These are phyloP conservation scores for Aspergillus saccharolyticus DNA, from an alignment of 495 filamentous ascomycete species.

Conservation along the genomic window DNA sequence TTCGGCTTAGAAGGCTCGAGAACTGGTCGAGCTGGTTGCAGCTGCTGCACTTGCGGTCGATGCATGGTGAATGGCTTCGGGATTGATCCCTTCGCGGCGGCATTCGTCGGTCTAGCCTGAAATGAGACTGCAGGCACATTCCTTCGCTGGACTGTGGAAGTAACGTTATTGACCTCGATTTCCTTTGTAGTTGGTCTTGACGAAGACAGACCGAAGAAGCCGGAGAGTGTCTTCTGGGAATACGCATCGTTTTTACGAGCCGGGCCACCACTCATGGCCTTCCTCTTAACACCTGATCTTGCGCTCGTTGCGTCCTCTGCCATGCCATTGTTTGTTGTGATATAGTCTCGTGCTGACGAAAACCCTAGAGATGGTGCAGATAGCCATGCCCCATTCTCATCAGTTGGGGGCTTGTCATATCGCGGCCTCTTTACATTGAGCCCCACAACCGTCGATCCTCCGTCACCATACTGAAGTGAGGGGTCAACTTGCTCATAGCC, in stretches of 20 bases:
- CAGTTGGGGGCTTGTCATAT: conserved; percentile 24
- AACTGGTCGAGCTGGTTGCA: conserved; percentile 32
- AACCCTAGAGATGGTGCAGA: conserved; percentile 36
- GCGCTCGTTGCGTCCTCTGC: conserved; percentile 1
- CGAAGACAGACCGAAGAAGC: conserved; percentile 31
- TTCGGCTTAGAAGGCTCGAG: conserved; percentile 35
- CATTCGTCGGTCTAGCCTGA: conserved; percentile 4
- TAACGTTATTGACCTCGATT: not conserved
- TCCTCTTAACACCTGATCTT: conserved; percentile 17
- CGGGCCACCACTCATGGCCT: conserved; percentile 9
- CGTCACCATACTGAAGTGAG: not conserved
- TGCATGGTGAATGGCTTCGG: conserved; percentile 28
- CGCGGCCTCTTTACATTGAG: conserved; percentile 39
- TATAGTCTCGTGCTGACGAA: conserved; percentile 41
- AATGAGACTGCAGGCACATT: not conserved
- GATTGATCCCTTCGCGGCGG: conserved; percentile 10
- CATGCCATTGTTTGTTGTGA: conserved; percentile 23
- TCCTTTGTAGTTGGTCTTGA: conserved; percentile 10
- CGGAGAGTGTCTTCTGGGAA: conserved; percentile 37
- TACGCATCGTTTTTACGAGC: conserved; percentile 23
- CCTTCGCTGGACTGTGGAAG: not conserved
- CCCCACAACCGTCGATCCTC: conserved; percentile 26
- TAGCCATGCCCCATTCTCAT: conserved; percentile 21
- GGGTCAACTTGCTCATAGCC: conserved; percentile 26
- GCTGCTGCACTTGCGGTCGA: conserved; percentile 35